Evolutionary conservation across 148 eudicot species (phyloP).

Genomic region (Rhododendron henanense): DNA sequence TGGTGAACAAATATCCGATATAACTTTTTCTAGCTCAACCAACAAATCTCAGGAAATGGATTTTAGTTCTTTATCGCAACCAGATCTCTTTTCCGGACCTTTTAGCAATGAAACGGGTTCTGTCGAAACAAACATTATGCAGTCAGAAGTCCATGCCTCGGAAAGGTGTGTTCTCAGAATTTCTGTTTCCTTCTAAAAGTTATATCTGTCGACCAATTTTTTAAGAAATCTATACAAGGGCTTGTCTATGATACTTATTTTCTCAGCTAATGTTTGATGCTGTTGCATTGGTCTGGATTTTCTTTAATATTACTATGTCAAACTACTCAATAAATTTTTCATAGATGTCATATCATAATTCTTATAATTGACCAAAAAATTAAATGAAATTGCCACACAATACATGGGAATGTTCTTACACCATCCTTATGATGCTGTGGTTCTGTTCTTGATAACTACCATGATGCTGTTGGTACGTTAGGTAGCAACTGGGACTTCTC

Average conservation of each 20-base stretch:
- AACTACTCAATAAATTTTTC: not conserved
- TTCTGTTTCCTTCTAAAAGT: not conserved
- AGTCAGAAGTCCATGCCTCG: slow-evolving; percentile 32
- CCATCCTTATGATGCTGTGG: not conserved
- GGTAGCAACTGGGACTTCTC: slow-evolving; percentile 4
- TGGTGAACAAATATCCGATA: slow-evolving; percentile 20
- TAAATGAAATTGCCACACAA: not conserved
- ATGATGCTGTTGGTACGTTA: not conserved
- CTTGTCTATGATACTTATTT: not conserved
- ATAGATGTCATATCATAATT: not conserved
- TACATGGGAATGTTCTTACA: not conserved
- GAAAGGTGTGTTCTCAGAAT: slow-evolving; percentile 40
- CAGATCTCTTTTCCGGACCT: slow-evolving; percentile 36
- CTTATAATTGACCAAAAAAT: not conserved
- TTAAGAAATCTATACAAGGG: not conserved
- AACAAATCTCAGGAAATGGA: slow-evolving; percentile 31
- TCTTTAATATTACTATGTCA: not conserved
- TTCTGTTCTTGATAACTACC: not conserved
- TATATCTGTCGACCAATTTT: not conserved
- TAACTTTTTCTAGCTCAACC: slow-evolving; percentile 30
- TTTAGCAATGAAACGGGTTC: slow-evolving; percentile 22
- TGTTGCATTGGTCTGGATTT: not conserved
- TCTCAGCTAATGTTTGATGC: not conserved
- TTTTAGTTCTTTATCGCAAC: slow-evolving; percentile 34
- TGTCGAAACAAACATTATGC: slow-evolving; percentile 19